Percentiles rank a stretch among this genome's conserved stretches.
phyloP scores from a whole-genome alignment of 352 stramenopile genomes.

The Globisporangium yorkense region DNA sequence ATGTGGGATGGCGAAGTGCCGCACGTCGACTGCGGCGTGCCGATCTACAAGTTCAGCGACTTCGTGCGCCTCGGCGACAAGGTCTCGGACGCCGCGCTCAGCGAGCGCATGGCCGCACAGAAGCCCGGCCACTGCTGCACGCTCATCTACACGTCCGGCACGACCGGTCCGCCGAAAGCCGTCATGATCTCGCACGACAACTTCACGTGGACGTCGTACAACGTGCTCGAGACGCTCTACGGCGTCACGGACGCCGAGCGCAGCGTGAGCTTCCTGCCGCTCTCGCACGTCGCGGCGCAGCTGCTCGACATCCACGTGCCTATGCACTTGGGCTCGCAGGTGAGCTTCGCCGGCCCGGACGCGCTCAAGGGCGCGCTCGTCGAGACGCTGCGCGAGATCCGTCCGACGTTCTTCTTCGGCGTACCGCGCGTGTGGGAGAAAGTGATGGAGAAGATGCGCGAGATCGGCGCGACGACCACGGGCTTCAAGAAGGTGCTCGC shows the following conservation, averaged over 20 bases:
- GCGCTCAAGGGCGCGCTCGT: slow-evolving; percentile 65
- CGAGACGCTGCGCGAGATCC: slow-evolving; percentile 55
- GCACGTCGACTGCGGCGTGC: slow-evolving; percentile 34
- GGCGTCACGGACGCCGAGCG: slow-evolving; percentile 47
- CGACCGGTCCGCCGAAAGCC: slow-evolving; percentile 56
- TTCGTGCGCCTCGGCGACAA: slow-evolving; percentile 47
- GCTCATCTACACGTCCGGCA: slow-evolving; percentile 91
- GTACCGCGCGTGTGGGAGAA: slow-evolving; percentile 87
- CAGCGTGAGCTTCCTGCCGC: slow-evolving; percentile 74
- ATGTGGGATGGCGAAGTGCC: too few relatives aligned
- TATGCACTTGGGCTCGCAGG: slow-evolving; percentile 47
- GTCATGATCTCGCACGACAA: slow-evolving; percentile 80
- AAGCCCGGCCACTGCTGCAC: slow-evolving; percentile 63
- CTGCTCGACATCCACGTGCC: slow-evolving; percentile 76
- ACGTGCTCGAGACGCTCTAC: slow-evolving; percentile 42
- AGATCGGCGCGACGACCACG: slow-evolving; percentile 46
- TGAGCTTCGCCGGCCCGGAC: slow-evolving; percentile 74
- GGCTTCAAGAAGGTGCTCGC: slow-evolving; percentile 83
- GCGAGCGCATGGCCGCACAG: slow-evolving; percentile 39
- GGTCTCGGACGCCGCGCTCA: slow-evolving; percentile 22
- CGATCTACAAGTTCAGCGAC: slow-evolving; percentile 54
- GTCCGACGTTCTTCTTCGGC: slow-evolving; percentile 75
- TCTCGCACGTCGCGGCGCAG: slow-evolving; percentile 79
- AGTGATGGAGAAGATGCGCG: slow-evolving; percentile 76
- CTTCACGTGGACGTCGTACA: slow-evolving; percentile 62